phyloP scores from a whole-genome alignment of 2,329 filamentous ascomycete species.

The Thielaviopsis musarum region DNA sequence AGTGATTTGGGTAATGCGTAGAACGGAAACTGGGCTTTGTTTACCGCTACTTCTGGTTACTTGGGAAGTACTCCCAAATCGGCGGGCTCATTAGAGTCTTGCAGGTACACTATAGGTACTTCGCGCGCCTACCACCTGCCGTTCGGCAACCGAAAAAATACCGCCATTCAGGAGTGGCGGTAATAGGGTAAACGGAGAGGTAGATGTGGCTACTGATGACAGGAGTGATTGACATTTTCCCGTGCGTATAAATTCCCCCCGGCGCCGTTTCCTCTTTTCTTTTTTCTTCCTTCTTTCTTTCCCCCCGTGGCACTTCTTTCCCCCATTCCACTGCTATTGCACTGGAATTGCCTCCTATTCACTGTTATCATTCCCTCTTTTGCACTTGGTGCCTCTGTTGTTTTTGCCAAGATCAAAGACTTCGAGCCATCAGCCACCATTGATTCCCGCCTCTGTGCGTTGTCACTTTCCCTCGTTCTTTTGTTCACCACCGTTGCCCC shows the following conservation, averaged over 20 bases:
- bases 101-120: background rate
- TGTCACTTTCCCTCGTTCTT: background rate
- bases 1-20: too few relatives aligned
- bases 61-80: background rate
- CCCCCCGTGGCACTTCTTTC: background rate
- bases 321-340: background rate
- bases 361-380: background rate
- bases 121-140: background rate
- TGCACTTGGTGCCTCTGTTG: background rate
- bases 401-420: background rate
- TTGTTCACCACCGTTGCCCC: background rate
- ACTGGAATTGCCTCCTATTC: background rate
- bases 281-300: background rate
- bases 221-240: background rate
- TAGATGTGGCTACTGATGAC: background rate
- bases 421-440: background rate
- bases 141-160: background rate
- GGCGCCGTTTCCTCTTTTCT: background rate
- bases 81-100: background rate
- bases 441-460: background rate
- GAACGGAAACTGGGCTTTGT: too few relatives aligned
- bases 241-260: background rate
- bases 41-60: background rate
- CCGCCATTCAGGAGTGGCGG: background rate
- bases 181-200: background rate